phyloP scores from a whole-genome alignment of 805 yeast genomes.

The Wickerhamiella dianesei region DNA sequence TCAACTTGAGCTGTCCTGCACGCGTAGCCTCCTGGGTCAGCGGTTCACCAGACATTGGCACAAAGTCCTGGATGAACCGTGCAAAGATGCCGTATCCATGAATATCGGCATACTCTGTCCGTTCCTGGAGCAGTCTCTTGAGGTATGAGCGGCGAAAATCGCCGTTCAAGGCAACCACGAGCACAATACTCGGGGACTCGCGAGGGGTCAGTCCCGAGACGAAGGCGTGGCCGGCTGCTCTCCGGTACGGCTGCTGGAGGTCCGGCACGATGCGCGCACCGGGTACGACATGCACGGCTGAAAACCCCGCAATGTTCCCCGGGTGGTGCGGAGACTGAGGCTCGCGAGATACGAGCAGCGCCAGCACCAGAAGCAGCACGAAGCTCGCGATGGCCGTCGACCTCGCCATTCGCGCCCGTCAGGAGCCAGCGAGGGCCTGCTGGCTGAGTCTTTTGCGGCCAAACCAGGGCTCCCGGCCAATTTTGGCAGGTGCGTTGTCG shows the following conservation, averaged over 20 bases:
- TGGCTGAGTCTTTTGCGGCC: neutral
- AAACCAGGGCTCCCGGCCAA: no score
- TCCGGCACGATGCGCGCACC: neutral
- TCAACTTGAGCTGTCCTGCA: constrained; percentile 44
- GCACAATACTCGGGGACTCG: constrained; percentile 23
- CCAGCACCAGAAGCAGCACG: neutral
- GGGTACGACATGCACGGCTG: neutral
- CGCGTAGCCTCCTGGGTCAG: constrained; percentile 22
- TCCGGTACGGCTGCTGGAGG: neutral
- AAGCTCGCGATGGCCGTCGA: neutral
- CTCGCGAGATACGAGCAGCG: neutral
- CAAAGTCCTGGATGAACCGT: constrained; percentile 71
- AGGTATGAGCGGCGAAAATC: constrained; percentile 48
- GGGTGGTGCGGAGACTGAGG: neutral
- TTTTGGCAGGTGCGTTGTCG: neutral
- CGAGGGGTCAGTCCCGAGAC: neutral
- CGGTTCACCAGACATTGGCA: constrained; percentile 19
- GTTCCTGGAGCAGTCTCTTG: constrained; percentile 56
- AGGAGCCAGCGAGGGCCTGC: no score
- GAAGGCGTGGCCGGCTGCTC: neutral
- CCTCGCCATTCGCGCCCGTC: neutral
- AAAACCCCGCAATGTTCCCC: neutral
- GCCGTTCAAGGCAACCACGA: constrained; percentile 71
- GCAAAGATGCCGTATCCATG: constrained; percentile 67
- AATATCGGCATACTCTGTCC: constrained; percentile 66